Base-by-base conservation (phyloP, 1,139 yeast genomes). In the Chernovozyma aurita region DNA sequence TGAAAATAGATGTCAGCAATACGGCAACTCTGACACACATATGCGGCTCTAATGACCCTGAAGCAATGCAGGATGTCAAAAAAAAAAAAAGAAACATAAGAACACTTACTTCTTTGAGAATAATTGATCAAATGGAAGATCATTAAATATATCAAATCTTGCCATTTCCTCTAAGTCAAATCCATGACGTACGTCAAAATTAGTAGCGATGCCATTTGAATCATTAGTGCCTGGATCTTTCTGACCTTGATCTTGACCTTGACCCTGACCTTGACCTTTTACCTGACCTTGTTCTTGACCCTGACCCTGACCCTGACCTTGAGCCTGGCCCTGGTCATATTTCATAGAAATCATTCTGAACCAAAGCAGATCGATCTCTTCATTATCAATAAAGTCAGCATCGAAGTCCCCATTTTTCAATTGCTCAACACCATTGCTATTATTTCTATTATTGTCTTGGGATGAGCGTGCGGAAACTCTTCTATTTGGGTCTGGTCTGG, bases 341-440 rank as follows among this genome's bases (percentile, higher is more conserved):
- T 63, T 64, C 52, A 58, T 50, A n/a, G 55, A 50, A 16, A 65
- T 50, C 50, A 67, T 55, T 37, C 63, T 68, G 27, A 60, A 42
- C 73, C 73, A 68, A 18, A 66, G 43, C 38, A 59, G 57, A 45
- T 68, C 74, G 25, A 65, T 59, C 33, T 65, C 70, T 4, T 55
- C 55, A 38, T 60, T 59, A 28, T 55, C 55, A 24, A 62, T 52
- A 31, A 52, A 53, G 30, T 61, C 56, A 30, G 58, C 28, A 3
- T 50, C 52, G 43, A 53, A 53, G 15, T 45, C 54, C 30, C 4
- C n/a, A 7, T 14, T 6, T 12, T 26, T 16, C 9, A 6, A 6
- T 6, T 26, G 6, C 6, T 26, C 28, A 16, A 9, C 22, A 26
- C 15, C 28, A 26, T 6, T 16, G 12, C 28, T 8, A 16, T 26